phyloP scores from a whole-genome alignment of 2,329 filamentous ascomycete species.

The Coniella lustricola region DNA sequence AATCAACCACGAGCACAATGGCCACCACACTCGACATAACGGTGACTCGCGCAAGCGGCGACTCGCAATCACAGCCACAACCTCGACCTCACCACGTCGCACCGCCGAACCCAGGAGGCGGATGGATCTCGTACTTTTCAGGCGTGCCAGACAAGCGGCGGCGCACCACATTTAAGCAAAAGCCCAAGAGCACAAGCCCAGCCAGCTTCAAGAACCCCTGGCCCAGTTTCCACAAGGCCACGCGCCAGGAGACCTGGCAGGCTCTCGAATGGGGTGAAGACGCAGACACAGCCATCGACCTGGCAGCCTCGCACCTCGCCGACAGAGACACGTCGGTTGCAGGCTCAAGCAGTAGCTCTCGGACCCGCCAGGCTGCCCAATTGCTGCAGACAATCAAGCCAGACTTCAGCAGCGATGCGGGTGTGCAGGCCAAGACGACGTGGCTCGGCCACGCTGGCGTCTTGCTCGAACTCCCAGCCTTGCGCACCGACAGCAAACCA shows the following conservation, averaged over 20 bases:
- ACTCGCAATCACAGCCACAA: background rate
- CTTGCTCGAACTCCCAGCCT: slow-evolving; percentile 58
- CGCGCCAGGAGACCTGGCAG: slow-evolving; percentile 15
- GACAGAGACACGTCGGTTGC: background rate
- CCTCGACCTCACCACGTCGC: background rate
- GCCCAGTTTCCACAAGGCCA: slow-evolving; percentile 22
- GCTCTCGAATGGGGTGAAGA: slow-evolving; percentile 21
- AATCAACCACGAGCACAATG: background rate
- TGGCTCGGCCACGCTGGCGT: slow-evolving; percentile 72
- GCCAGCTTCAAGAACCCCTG: slow-evolving; percentile 24
- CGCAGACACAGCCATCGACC: slow-evolving; percentile 16
- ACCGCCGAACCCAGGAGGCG: background rate
- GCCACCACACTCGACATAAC: background rate
- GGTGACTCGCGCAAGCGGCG: background rate
- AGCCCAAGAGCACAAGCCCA: background rate
- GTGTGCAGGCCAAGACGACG: slow-evolving; percentile 39
- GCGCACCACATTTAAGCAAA: background rate
- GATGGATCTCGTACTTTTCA: slow-evolving; percentile 6
- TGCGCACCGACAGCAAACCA: slow-evolving; percentile 18
- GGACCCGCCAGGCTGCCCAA: slow-evolving; percentile 16
- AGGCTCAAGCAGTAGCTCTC: slow-evolving; percentile 1
- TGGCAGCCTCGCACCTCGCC: slow-evolving; percentile 18
- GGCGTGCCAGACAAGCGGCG: slow-evolving; percentile 5
- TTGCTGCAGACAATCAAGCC: slow-evolving; percentile 18
- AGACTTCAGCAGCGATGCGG: slow-evolving; percentile 19